These are phyloP conservation scores for Oryza meyeriana DNA, from an alignment of 176 grass and related monocot genomes.

Conservation along the genomic window DNA sequence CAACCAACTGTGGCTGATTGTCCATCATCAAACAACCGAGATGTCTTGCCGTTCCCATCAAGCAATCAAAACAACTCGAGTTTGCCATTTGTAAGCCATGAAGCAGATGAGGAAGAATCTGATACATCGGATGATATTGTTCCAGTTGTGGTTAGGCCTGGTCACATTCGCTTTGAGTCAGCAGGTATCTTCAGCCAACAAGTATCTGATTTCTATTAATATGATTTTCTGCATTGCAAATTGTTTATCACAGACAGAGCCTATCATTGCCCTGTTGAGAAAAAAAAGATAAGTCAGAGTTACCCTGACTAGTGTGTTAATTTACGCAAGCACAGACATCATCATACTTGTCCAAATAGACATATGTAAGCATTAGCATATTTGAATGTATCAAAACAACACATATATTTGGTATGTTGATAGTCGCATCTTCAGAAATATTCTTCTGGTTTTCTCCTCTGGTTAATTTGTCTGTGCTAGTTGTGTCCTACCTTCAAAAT, in stretches of 20 bases:
- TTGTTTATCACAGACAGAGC: constrained; percentile 5
- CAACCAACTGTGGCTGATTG: constrained; percentile 27
- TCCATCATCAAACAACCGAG: constrained; percentile 36
- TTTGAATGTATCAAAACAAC: not conserved
- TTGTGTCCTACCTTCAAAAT: not conserved
- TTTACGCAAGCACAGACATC: not conserved
- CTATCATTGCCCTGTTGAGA: not conserved
- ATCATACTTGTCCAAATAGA: not conserved
- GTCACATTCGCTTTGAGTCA: constrained; percentile 91
- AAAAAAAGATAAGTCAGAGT: constrained; percentile 3
- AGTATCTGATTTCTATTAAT: constrained; percentile 12
- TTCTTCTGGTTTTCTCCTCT: not conserved
- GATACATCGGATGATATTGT: constrained; percentile 64
- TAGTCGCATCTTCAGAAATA: not conserved
- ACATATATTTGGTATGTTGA: not conserved
- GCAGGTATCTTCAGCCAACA: constrained; percentile 53
- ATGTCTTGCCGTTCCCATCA: constrained; percentile 12
- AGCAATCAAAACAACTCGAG: constrained; percentile 40
- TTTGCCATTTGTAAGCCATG: constrained; percentile 29
- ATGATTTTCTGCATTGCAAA: constrained; percentile 14
- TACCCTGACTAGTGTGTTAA: not conserved
- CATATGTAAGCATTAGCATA: not conserved
- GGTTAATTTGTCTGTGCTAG: not conserved
- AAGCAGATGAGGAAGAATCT: constrained; percentile 38
- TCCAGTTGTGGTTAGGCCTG: constrained; percentile 72